Percentiles rank a stretch among this genome's conserved stretches.
These are phyloP conservation scores for Aplosporella prunicola DNA, from an alignment of 2,329 filamentous ascomycete genomes.

Conservation along the genomic window DNA sequence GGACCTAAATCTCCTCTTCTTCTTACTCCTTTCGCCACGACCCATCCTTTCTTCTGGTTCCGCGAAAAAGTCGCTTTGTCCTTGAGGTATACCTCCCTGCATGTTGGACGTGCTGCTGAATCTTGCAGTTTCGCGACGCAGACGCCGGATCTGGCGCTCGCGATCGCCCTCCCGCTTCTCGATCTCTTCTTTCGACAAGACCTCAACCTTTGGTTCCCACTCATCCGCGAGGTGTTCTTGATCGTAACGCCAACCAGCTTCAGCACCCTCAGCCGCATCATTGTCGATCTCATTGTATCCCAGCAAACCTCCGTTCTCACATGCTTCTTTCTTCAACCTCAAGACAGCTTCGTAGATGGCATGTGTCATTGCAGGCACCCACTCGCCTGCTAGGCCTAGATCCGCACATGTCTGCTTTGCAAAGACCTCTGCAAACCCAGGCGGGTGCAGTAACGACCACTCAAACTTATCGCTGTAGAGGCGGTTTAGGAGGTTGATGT, in stretches of 20 bases:
- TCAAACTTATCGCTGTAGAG: slow-evolving; percentile 97
- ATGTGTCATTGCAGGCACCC: slow-evolving; percentile 88
- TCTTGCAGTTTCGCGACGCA: slow-evolving; percentile 82
- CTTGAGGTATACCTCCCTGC: slow-evolving; percentile 58
- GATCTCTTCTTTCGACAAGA: slow-evolving; percentile 86
- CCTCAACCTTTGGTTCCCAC: slow-evolving; percentile 44
- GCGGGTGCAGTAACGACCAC: slow-evolving; percentile 88
- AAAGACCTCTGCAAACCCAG: slow-evolving; percentile 85
- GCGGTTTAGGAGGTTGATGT: slow-evolving; percentile 81
- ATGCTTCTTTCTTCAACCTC: slow-evolving; percentile 89
- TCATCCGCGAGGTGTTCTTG: slow-evolving; percentile 66
- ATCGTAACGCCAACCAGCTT: slow-evolving; percentile 92
- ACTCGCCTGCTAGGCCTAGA: slow-evolving; percentile 80
- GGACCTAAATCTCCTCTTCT: slow-evolving; percentile 86
- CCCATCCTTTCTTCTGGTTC: slow-evolving; percentile 73
- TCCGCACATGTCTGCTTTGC: slow-evolving; percentile 89
- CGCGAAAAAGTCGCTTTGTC: slow-evolving; percentile 49
- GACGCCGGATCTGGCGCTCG: slow-evolving; percentile 76
- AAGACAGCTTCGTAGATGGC: slow-evolving; percentile 94
- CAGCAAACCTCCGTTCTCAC: slow-evolving; percentile 80
- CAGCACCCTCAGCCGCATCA: slow-evolving; percentile 70
- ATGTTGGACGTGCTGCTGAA: slow-evolving; percentile 83
- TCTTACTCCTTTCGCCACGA: slow-evolving; percentile 84
- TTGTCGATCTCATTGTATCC: slow-evolving; percentile 73
- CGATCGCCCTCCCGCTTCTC: slow-evolving; percentile 93